phyloP scores from a whole-genome alignment of 2,329 filamentous ascomycete species.

The Metarhizium brunneum region DNA sequence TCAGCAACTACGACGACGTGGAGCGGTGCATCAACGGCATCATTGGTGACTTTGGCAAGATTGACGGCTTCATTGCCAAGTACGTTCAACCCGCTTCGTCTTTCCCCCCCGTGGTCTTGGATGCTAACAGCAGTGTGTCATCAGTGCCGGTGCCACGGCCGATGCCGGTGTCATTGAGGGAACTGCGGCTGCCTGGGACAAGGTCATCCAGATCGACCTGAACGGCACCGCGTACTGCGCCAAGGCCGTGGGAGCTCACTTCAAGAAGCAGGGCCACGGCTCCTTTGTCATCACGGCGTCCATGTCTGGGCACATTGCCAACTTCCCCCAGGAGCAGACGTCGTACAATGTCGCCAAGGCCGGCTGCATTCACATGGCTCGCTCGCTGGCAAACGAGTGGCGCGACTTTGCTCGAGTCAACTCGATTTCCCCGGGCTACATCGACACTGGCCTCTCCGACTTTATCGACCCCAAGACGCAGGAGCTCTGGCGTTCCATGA shows the following conservation, averaged over 20 bases:
- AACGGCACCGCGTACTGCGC: conserved; percentile 62
- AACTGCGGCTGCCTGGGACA: conserved; percentile 55
- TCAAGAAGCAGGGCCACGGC: conserved; percentile 52
- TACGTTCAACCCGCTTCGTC: conserved; percentile 38
- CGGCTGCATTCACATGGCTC: conserved; percentile 38
- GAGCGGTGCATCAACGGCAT: conserved; percentile 51
- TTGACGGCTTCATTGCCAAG: conserved; percentile 70
- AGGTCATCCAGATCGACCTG: conserved; percentile 54
- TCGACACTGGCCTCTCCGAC: conserved; percentile 57
- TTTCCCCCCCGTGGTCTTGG: conserved; percentile 21
- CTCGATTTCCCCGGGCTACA: conserved; percentile 58
- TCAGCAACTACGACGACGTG: conserved; percentile 42
- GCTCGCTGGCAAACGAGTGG: conserved; percentile 53
- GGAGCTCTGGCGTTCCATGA: conserved; percentile 65
- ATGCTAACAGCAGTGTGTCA: not conserved
- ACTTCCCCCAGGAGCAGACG: conserved; percentile 59
- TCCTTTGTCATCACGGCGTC: conserved; percentile 61
- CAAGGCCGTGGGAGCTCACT: conserved; percentile 53
- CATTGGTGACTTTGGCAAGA: conserved; percentile 61
- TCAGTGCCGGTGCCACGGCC: conserved; percentile 57
- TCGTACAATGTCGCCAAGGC: conserved; percentile 59
- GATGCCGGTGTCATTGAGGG: conserved; percentile 60
- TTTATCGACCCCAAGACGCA: conserved; percentile 60
- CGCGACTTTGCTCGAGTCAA: conserved; percentile 58
- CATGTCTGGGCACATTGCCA: conserved; percentile 64